phyloP scores from a whole-genome alignment of 192 early-diverging fungal genomes.

The Dissophora ornata region DNA sequence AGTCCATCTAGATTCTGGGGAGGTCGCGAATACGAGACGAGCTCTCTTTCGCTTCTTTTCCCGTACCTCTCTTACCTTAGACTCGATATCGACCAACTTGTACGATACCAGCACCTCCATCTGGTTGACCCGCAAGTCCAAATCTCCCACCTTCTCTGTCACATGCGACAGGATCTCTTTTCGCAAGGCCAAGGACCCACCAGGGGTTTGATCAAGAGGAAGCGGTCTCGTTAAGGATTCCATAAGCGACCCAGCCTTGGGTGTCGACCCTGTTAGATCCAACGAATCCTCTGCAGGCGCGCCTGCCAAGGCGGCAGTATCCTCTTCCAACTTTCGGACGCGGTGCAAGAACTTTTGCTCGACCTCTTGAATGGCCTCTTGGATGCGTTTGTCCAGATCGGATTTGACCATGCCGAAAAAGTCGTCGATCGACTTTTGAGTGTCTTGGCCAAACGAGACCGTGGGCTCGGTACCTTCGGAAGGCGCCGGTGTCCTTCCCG shows the following conservation, averaged over 20 bases:
- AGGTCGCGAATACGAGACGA: too few relatives aligned
- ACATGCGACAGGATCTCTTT: constrained; percentile 51
- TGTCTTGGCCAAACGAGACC: constrained; percentile 40
- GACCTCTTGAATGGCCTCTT: constrained; percentile 52
- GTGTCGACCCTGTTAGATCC: not conserved
- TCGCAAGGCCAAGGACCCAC: constrained; percentile 39
- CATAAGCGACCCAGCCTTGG: constrained; percentile 40
- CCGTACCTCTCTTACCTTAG: constrained; percentile 48
- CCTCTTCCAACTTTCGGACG: constrained; percentile 36
- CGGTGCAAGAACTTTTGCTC: constrained; percentile 53
- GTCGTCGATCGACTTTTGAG: constrained; percentile 51
- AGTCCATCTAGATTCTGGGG: too few relatives aligned
- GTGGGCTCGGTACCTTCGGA: not conserved
- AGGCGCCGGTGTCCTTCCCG: not conserved
- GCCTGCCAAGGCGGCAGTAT: constrained; percentile 31
- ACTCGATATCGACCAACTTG: constrained; percentile 52
- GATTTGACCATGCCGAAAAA: constrained; percentile 55
- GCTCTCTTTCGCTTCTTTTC: too few relatives aligned
- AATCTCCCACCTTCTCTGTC: constrained; percentile 50
- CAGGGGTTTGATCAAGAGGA: constrained; percentile 36
- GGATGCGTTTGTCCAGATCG: constrained; percentile 48
- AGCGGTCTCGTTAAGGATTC: constrained; percentile 32
- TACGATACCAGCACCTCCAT: constrained; percentile 52
- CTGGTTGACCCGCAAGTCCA: constrained; percentile 50
- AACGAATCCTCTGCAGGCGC: constrained; percentile 8